Percentiles rank a stretch among this genome's conserved stretches.
Conservation (phyloP, 345 rosid species). For the Turnera subulata region DNA sequence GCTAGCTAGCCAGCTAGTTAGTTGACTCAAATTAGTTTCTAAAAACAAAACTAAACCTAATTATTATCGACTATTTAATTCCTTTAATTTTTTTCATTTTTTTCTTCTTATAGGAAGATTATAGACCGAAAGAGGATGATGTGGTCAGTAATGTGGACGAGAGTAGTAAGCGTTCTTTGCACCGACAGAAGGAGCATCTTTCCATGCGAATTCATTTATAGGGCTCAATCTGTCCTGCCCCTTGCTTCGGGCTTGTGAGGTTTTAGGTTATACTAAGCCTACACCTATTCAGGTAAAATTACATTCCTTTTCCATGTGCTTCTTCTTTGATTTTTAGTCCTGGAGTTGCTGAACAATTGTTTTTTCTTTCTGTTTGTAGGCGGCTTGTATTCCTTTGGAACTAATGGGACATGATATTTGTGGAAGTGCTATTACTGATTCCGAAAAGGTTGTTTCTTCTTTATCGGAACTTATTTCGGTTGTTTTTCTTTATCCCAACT, state of each 20-base stretch:
- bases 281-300: conserved; percentile 90
- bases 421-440: conserved; percentile 96
- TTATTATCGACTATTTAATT: too few relatives aligned
- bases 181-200: conserved; percentile 64
- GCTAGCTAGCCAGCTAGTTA: too few relatives aligned
- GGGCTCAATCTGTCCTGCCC: conserved; percentile 88
- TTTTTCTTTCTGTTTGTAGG: conserved; percentile 36
- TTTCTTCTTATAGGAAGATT: conserved; percentile 55
- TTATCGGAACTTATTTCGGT: not conserved
- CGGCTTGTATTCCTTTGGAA: conserved; percentile 87
- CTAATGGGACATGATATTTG: conserved; percentile 92
- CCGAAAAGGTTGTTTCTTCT: conserved; percentile 66
- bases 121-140: conserved; percentile 60
- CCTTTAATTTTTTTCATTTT: not conserved
- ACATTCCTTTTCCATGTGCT: not conserved
- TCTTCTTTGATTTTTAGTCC: not conserved
- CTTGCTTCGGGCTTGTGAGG: conserved; percentile 87
- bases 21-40: too few relatives aligned
- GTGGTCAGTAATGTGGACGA: conserved; percentile 34
- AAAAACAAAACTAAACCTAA: too few relatives aligned
- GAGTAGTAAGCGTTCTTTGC: conserved; percentile 58
- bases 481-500: not conserved
- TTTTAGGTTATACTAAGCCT: conserved; percentile 80
- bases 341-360: too few relatives aligned
- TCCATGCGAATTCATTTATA: conserved; percentile 76